Conservation (phyloP, 2,329 filamentous ascomycete genomes). For the Alternaria conjuncta region DNA sequence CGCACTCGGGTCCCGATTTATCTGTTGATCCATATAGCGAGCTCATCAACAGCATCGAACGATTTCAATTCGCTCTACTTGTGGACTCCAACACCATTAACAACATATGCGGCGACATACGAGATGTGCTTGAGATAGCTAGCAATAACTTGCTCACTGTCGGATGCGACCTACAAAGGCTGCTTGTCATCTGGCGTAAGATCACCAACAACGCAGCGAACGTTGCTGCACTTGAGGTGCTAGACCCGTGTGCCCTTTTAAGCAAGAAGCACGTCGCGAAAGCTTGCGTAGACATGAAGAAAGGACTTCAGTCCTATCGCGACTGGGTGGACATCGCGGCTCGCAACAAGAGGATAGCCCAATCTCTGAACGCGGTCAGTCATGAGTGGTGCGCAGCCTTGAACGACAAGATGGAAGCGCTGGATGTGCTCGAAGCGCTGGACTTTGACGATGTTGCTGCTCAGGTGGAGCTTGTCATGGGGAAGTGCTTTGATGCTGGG, state of each 20-base stretch:
- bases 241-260: not conserved
- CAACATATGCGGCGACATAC: not conserved
- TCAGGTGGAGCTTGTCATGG: not conserved
- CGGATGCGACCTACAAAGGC: slow-evolving; percentile 2
- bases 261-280: not conserved
- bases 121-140: not conserved
- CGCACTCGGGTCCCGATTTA: not conserved
- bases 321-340: not conserved
- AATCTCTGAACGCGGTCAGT: not conserved
- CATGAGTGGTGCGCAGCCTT: not conserved
- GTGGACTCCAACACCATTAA: not conserved
- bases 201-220: not conserved
- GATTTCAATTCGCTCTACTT: not conserved
- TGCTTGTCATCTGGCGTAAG: not conserved
- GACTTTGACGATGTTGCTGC: not conserved
- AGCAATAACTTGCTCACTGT: slow-evolving; percentile 4
- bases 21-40: not conserved
- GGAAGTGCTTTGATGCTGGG: not conserved
- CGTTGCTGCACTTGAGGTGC: not conserved
- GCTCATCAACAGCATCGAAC: not conserved
- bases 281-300: not conserved
- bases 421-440: not conserved
- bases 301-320: not conserved
- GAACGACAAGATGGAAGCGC: not conserved
- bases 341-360: not conserved